phyloP scores from a whole-genome alignment of 306 rosid genomes.

The Mucuna pruriens region DNA sequence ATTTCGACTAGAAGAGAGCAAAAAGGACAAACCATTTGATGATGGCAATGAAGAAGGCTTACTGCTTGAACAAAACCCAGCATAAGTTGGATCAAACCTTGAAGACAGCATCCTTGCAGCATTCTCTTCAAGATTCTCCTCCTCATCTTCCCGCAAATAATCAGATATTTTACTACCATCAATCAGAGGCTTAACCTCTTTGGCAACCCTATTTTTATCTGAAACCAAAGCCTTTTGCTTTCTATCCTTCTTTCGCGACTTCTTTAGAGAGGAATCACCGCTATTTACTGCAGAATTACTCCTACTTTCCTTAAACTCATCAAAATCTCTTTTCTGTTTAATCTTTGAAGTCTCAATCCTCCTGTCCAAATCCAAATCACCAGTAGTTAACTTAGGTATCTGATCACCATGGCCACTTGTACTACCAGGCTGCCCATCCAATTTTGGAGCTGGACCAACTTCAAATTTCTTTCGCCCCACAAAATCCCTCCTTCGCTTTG shows the following conservation, averaged over 20 bases:
- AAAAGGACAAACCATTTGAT: slow-evolving; percentile 50
- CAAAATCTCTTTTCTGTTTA: slow-evolving; percentile 31
- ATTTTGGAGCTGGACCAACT: slow-evolving; percentile 43
- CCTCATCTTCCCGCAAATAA: slow-evolving; percentile 58
- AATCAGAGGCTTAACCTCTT: slow-evolving; percentile 49
- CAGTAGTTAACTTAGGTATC: slow-evolving; percentile 42
- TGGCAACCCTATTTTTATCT: slow-evolving; percentile 35
- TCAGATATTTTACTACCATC: slow-evolving; percentile 40
- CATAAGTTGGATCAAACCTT: slow-evolving; percentile 80
- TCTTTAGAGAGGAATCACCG: slow-evolving; percentile 52
- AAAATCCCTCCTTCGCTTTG: slow-evolving; percentile 74
- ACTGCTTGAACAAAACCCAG: slow-evolving; percentile 62
- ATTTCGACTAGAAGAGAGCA: slow-evolving; percentile 53
- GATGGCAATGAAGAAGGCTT: slow-evolving; percentile 57
- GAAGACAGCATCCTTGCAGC: slow-evolving; percentile 90
- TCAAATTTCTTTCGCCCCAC: slow-evolving; percentile 64
- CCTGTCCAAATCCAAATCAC: slow-evolving; percentile 41
- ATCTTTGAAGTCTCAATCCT: slow-evolving; percentile 36
- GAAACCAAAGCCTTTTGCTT: slow-evolving; percentile 43
- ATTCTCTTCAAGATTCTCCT: slow-evolving; percentile 88
- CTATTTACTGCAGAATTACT: slow-evolving; percentile 44
- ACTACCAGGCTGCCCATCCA: slow-evolving; percentile 43
- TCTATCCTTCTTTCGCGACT: slow-evolving; percentile 48
- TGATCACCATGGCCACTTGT: slow-evolving; percentile 50
- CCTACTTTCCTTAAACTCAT: slow-evolving; percentile 46